Base-by-base conservation (phyloP, 2,329 filamentous ascomycete species). In the Neocucurbitaria cava region DNA sequence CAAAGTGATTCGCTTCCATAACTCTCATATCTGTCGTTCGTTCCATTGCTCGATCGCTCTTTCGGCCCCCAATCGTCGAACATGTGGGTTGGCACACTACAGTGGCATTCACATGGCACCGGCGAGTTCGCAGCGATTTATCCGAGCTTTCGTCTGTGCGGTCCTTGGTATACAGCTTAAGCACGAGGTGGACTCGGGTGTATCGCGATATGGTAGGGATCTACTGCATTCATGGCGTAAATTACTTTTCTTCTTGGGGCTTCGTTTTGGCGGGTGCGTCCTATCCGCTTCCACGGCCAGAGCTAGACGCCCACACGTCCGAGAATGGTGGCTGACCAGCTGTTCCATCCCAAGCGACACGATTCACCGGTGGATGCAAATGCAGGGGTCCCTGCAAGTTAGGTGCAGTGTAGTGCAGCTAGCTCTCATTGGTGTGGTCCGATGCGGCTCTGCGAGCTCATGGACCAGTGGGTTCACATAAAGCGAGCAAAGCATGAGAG, bases 361-460 rank as follows among this genome's bases (percentile, higher is more conserved):
- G 50, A 42, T 46, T 59, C 63, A 73, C 72, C 72, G 71, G 72
- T 75, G 57, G 73, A 68, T 49, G 56, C 45, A 53, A 21, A 35
- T 54, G 46, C 62, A 66, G 59, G 60, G 63, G 26, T 49, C 15
- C 39, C 49, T 38, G 54, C 54, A 40, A 35, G 10, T 20, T 46
- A 36, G 17, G 28, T 30, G 23, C 44, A 53, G 45, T 56, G 45
- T 33, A 36, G 54, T 52, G 54, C 51, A 50, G 48, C 33, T 26
- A 31, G 24, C 31, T 30, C 46, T 60, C 30, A 64, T 65, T 58
- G 49, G 55, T 53, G 55, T 53, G 46, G 48, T 18, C 44, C 30
- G 18, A 71, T 75, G 72, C 69, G 72, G 72, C 72, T 75, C 72
- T 75, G 72, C 71, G 54, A 65, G 24, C 23, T 17, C 52, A 48